phyloP scores from a whole-genome alignment of 768 basidiomycete species.

The Tricholoma flavovirens region DNA sequence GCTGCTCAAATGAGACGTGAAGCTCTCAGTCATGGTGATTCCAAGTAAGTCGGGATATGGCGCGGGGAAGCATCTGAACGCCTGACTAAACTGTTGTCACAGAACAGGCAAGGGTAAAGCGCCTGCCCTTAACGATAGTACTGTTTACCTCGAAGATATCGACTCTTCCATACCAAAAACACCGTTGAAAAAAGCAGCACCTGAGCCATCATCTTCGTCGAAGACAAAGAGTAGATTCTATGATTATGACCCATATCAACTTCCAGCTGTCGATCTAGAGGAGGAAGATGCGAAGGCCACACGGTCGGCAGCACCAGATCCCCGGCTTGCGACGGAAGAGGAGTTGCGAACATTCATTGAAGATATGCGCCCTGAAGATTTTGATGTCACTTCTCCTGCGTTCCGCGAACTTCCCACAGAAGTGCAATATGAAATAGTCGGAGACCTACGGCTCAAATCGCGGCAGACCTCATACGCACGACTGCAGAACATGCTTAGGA shows the following conservation, averaged over 20 bases:
- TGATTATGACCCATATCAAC: slow-evolving; percentile 88
- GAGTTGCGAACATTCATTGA: slow-evolving; percentile 92
- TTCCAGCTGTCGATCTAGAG: slow-evolving; percentile 78
- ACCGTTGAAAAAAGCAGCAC: slow-evolving; percentile 33
- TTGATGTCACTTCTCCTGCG: slow-evolving; percentile 84
- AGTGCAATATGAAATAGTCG: slow-evolving; percentile 96
- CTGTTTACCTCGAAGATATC: slow-evolving; percentile 88
- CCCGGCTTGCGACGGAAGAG: slow-evolving; percentile 92
- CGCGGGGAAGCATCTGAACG: not conserved
- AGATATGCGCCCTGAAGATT: slow-evolving; percentile 92
- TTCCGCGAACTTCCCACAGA: slow-evolving; percentile 93
- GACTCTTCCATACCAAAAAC: slow-evolving; percentile 50
- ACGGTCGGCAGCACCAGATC: slow-evolving; percentile 64
- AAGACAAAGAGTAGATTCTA: slow-evolving; percentile 58
- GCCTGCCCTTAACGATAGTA: slow-evolving; percentile 55
- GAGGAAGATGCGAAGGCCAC: slow-evolving; percentile 58
- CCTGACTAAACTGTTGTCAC: not conserved
- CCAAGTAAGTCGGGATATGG: not conserved
- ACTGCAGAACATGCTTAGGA: slow-evolving; percentile 82
- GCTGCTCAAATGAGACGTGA: slow-evolving; percentile 91
- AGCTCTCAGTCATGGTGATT: slow-evolving; percentile 50
- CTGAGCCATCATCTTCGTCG: slow-evolving; percentile 41
- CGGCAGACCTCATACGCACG: slow-evolving; percentile 91
- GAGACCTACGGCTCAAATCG: slow-evolving; percentile 90
- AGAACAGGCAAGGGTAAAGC: slow-evolving; percentile 43